Conservation (phyloP, 2,329 filamentous ascomycete species). For the Venturia carpophila region DNA sequence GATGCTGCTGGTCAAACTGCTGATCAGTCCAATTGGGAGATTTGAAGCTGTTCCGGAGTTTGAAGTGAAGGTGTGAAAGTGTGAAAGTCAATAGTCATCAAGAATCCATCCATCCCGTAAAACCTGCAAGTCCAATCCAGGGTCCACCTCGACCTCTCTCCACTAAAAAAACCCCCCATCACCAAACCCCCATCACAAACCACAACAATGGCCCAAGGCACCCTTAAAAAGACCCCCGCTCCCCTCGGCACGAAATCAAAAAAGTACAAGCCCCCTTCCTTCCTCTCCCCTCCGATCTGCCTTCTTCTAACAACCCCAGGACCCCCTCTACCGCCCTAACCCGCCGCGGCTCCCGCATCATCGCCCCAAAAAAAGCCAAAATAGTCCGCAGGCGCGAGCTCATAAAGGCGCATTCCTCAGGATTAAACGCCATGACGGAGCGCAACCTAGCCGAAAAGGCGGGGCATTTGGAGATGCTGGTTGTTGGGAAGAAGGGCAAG, state of each 20-base stretch:
- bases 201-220: conserved; percentile 40
- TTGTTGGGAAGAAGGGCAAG: conserved; percentile 56
- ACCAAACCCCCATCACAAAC: background rate
- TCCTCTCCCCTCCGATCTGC: background rate
- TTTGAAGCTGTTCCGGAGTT: background rate
- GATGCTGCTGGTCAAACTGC: background rate
- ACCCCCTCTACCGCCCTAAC: conserved; percentile 33
- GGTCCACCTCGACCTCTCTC: background rate
- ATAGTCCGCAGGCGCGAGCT: conserved; percentile 55
- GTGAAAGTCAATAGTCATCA: background rate
- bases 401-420: conserved; percentile 55
- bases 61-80: no score
- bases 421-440: conserved; percentile 59
- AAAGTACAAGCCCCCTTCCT: conserved; percentile 29
- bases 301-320: conserved; percentile 12
- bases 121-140: background rate
- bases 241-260: conserved; percentile 27
- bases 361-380: conserved; percentile 58
- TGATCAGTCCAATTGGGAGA: no score
- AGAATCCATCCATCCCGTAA: no score
- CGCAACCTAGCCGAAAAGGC: conserved; percentile 57
- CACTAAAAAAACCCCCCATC: background rate
- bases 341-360: conserved; percentile 49
- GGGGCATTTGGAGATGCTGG: conserved; percentile 61
- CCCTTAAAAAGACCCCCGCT: conserved; percentile 37